phyloP scores from a whole-genome alignment of 139 green algal species.

The Picochlorum sp. region DNA sequence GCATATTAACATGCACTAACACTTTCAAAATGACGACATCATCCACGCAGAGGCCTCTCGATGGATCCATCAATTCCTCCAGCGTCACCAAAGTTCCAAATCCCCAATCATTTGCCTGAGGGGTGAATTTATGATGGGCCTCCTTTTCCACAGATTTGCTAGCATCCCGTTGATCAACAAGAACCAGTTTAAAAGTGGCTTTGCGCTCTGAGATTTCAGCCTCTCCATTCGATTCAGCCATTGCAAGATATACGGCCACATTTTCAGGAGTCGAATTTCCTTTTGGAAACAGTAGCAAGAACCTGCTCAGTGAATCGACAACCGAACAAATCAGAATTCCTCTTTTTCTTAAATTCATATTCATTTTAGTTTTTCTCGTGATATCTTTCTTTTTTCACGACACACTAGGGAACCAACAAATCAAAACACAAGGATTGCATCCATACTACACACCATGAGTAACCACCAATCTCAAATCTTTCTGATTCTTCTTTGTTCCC shows the following conservation, averaged over 20 bases:
- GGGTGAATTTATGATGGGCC: slow-evolving; percentile 57
- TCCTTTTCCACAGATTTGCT: slow-evolving; percentile 47
- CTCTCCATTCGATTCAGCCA: slow-evolving; percentile 71
- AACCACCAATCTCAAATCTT: slow-evolving; percentile 62
- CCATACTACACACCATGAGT: too few species aligned
- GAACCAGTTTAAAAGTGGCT: slow-evolving; percentile 64
- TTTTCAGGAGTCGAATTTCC: background rate
- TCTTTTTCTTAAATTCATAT: too few species aligned
- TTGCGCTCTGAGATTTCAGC: slow-evolving; percentile 30
- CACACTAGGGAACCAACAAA: too few species aligned
- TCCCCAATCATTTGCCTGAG: slow-evolving; percentile 58
- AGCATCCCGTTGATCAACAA: slow-evolving; percentile 59
- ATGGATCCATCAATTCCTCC: slow-evolving; percentile 41
- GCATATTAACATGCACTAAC: slow-evolving; percentile 3
- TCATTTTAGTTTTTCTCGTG: too few species aligned
- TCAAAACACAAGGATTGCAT: too few species aligned
- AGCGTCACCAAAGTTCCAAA: slow-evolving; percentile 67
- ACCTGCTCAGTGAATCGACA: too few species aligned
- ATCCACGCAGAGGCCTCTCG: slow-evolving; percentile 53
- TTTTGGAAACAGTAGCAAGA: background rate
- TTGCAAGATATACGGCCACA: slow-evolving; percentile 1
- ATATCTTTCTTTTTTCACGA: too few species aligned
- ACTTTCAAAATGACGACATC: slow-evolving; percentile 50
- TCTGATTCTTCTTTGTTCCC: slow-evolving; percentile 40
- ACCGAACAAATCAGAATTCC: too few species aligned